These are phyloP conservation scores for Rhipidocladum racemiflorum DNA, from an alignment of 176 grass and related monocot genomes.

Conservation along the genomic window DNA sequence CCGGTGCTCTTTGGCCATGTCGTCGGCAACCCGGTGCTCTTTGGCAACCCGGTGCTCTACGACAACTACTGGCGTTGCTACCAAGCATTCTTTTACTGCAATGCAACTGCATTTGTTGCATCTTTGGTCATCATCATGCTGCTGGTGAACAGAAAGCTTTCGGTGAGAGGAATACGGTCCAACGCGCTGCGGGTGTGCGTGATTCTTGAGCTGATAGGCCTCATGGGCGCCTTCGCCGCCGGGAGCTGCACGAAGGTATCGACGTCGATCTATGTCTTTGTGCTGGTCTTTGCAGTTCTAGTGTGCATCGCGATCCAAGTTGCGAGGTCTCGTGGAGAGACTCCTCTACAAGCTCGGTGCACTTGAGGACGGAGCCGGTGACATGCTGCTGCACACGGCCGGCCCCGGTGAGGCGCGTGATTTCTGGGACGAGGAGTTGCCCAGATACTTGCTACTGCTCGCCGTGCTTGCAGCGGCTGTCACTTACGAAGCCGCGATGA, in stretches of 20 bases:
- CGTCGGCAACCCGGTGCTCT: no score
- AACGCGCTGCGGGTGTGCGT: constrained; percentile 22
- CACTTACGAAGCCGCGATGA: constrained; percentile 52
- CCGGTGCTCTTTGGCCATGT: no score
- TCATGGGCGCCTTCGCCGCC: constrained; percentile 44
- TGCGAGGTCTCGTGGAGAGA: not conserved
- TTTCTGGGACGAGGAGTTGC: constrained; percentile 35
- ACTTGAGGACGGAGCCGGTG: not conserved
- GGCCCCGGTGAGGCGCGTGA: not conserved
- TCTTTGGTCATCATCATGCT: constrained; percentile 50
- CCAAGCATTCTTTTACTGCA: constrained; percentile 50
- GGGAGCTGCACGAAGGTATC: constrained; percentile 44
- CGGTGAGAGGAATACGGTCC: constrained; percentile 16
- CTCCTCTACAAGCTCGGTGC: not conserved
- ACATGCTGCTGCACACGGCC: not conserved
- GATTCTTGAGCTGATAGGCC: constrained; percentile 29
- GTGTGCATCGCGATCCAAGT: constrained; percentile 32
- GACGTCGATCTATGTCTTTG: constrained; percentile 42
- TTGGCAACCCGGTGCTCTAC: constrained; percentile 35
- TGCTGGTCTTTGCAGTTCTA: constrained; percentile 28
- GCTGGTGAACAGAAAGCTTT: constrained; percentile 46
- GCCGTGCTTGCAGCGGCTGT: constrained; percentile 43
- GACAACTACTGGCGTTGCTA: constrained; percentile 39
- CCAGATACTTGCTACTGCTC: constrained; percentile 45
- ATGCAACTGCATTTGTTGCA: not conserved